Evolutionary conservation across 495 filamentous ascomycete genomes (phyloP), one percentile per base, ranked within the genome.

Genomic region (Xylaria castorea): DNA sequence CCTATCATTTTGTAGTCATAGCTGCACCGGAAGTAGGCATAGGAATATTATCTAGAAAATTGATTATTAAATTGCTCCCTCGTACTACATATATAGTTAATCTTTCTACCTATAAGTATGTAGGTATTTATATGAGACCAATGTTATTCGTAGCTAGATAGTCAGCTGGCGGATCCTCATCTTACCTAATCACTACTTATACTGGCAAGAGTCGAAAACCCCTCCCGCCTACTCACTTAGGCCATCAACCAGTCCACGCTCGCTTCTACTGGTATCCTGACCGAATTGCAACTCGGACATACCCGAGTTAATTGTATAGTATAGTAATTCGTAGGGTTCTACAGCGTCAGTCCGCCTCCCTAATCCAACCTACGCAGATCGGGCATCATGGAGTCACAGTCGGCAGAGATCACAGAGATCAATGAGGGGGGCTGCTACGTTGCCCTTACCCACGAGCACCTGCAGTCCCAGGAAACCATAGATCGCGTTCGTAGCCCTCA

Each of bases 401-500:
- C 55, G 32, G 58, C 70, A 53, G 75, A 81, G 32, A 71, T 82
- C 58, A 67, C 70, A 53, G 75, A 81, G 32, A 71, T 82, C 61
- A 64, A 80, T 22, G 81, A 83, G 16, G 77, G 80, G 65, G 76
- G 70, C 57, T 86, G 88, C 78, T 86, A 88, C 78, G 88, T 91
- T 20, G 86, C 82, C 50, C 82, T 94, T 7, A 97, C 96, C 64
- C 83, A 90, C 81, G 72, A 82, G 48, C 79, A 82, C 11, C 90
- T 99, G 62, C 81, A 91, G 79, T 77, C 89, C 51, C 87, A 83
- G 51, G 73, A 81, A 40, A 85, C 89, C 44, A 90, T 95, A 51
- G 81, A 90, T 64, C 85, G 85, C 58, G 92, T 97, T 51, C 90
- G 91, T 71, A 93, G 91, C 71, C 91, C 93, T 32, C 85, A 90